A percentile compares a stretch with the other conserved stretches of the same genome.
Evolutionary conservation across 306 rosid species (phyloP).

Genomic region (Vigna radiata): DNA sequence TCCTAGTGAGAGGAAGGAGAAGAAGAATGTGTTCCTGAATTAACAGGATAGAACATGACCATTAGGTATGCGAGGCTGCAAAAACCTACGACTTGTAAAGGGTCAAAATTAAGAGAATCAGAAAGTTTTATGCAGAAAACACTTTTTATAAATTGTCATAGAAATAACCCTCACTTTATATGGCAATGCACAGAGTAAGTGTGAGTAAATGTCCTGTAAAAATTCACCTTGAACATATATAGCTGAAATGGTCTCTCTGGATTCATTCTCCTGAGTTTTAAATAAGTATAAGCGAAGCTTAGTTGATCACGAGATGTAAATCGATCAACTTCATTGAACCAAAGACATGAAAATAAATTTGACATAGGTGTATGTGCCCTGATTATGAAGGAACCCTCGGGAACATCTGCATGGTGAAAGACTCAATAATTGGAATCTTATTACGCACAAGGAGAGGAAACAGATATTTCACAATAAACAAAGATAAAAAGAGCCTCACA

Average conservation of each 20-base stretch:
- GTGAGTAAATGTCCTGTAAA: neutral
- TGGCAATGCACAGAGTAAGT: neutral
- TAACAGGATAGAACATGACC: neutral
- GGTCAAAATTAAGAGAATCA: neutral
- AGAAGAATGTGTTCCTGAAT: constrained; percentile 20
- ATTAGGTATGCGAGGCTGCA: neutral
- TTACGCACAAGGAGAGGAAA: constrained; percentile 24
- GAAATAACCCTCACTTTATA: neutral
- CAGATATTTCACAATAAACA: constrained; percentile 44
- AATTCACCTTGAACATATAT: constrained; percentile 82
- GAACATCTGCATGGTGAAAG: constrained; percentile 73
- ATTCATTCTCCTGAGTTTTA: constrained; percentile 86
- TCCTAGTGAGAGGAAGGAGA: neutral
- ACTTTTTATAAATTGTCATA: neutral
- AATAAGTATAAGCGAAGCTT: constrained; percentile 88
- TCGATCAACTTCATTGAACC: constrained; percentile 96
- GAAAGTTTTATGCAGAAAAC: constrained; percentile 6
- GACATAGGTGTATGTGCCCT: constrained; percentile 96
- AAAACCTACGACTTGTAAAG: neutral
- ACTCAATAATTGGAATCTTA: constrained; percentile 35
- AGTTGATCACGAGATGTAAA: constrained; percentile 98
- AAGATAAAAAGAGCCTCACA: constrained; percentile 60
- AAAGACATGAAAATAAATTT: constrained; percentile 92
- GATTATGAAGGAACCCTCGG: constrained; percentile 93
- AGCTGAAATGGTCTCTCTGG: constrained; percentile 70